Base-by-base conservation (phyloP, 768 basidiomycete species). In the Lentinula guzmanii region DNA sequence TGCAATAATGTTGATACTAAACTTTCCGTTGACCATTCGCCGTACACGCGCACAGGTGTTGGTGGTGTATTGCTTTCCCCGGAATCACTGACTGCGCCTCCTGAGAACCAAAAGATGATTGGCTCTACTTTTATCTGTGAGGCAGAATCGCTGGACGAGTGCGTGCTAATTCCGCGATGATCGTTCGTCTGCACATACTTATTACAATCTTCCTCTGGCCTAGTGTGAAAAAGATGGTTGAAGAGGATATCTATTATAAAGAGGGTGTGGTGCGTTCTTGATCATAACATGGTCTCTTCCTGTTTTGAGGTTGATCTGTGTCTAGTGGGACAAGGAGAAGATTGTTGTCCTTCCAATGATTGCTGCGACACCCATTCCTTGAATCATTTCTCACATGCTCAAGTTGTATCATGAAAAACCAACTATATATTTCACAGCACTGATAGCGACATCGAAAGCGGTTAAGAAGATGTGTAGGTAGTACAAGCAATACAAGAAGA, bases 21-120 rank as follows among this genome's bases (percentile, higher is more conserved):
- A 28, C 8, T 15, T 16, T 45, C 3, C 46, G 16, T 24, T 34
- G 13, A 33, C 3, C 61, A 13, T 3, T 13, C 33, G 18, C 7
- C 18, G 5, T n/a, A 5, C 35, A 35, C 16, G 28, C 24, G 28
- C 0, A 31, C 63, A 88, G 86, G 81, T 56, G 66, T 87, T 45
- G 87, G 79, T 3, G 87, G 86, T 37, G 82, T 79, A 9, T 58
- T 87, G 62, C 68, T 86, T 42, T 83, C 80, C 1, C 86, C 86
- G 3, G 86, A 87, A 63, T 85, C 82, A 13, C 71, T 82, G 16
- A 41, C 52, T 56, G 72, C 74, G 7, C 74, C 75, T 7, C 76
- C 78, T 0, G 73, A 70, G 13, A 73, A 80, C 33, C 82, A 79
- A 70, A 86, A 83, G 68, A 77, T 89, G 72, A 71, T 85, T 39